Conservation (phyloP, 2,329 filamentous ascomycete genomes). For the Diplodia seriata region DNA sequence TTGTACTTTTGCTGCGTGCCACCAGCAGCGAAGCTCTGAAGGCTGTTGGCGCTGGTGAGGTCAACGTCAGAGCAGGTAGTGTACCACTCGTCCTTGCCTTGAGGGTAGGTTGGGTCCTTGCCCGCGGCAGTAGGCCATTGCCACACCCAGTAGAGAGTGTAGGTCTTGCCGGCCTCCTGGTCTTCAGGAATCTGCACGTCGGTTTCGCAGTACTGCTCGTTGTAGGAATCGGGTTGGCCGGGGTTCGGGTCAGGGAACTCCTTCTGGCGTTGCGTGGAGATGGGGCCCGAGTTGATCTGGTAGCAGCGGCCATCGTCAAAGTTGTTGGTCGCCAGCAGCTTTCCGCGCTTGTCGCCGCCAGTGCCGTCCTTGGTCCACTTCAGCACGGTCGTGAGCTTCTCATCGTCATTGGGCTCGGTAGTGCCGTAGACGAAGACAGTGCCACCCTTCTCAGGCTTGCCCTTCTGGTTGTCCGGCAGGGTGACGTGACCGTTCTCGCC, state of each 20-base stretch:
- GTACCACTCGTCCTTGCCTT: constrained; percentile 59
- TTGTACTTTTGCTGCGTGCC: constrained; percentile 30
- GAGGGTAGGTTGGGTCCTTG: constrained; percentile 49
- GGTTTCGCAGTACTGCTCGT: constrained; percentile 70
- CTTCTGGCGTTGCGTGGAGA: constrained; percentile 66
- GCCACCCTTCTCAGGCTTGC: constrained; percentile 54
- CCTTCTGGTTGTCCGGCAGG: constrained; percentile 46
- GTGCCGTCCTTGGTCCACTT: constrained; percentile 82
- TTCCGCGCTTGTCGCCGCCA: constrained; percentile 79
- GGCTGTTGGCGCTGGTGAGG: constrained; percentile 40
- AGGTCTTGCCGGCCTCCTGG: constrained; percentile 63
- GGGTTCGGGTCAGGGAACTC: constrained; percentile 63
- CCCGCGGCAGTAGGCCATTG: constrained; percentile 72
- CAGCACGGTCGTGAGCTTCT: constrained; percentile 71
- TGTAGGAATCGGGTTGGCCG: constrained; percentile 51
- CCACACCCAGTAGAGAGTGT: constrained; percentile 93
- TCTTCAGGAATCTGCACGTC: constrained; percentile 76
- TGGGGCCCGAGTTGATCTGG: constrained; percentile 69
- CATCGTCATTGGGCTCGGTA: constrained; percentile 56
- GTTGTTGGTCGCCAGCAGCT: constrained; percentile 76
- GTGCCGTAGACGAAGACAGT: constrained; percentile 59
- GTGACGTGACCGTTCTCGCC: constrained; percentile 60
- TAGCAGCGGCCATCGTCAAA: constrained; percentile 94
- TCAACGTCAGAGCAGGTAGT: constrained; percentile 61
- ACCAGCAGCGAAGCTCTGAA: constrained; percentile 32